phyloP scores from a whole-genome alignment of 305 asterid genomes.

The Nicotiana rustica region DNA sequence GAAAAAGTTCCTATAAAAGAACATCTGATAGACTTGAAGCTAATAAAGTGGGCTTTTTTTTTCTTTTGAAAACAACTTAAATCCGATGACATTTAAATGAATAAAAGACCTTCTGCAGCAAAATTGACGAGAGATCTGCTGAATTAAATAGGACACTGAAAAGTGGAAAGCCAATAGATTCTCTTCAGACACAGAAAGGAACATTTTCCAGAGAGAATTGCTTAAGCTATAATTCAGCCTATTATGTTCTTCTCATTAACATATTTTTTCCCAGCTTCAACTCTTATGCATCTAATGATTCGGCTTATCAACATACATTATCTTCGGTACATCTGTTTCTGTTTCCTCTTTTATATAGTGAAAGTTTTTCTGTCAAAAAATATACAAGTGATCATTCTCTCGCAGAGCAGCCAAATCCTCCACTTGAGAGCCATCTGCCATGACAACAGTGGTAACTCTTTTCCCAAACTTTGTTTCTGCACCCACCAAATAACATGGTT shows the following conservation, averaged over 20 bases:
- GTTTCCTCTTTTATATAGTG: neutral
- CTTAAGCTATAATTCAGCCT: no score
- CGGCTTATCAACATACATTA: neutral
- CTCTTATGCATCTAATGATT: neutral
- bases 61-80: no score
- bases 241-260: neutral
- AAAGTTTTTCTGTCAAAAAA: slow-evolving; percentile 48
- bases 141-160: no score
- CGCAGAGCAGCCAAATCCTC: slow-evolving; percentile 79
- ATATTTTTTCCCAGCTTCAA: neutral
- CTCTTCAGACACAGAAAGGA: no score
- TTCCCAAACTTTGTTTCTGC: slow-evolving; percentile 80
- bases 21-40: no score
- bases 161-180: no score
- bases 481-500: slow-evolving; percentile 37
- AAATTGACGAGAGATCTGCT: no score
- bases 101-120: neutral
- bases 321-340: neutral
- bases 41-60: no score
- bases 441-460: slow-evolving; percentile 67
- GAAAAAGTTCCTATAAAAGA: no score
- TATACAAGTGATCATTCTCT: slow-evolving; percentile 89
- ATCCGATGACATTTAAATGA: no score
- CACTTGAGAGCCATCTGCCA: slow-evolving; percentile 83
- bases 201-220: no score